phyloP scores from a whole-genome alignment of 768 basidiomycete species.

The Symmetrospora coprosmae region DNA sequence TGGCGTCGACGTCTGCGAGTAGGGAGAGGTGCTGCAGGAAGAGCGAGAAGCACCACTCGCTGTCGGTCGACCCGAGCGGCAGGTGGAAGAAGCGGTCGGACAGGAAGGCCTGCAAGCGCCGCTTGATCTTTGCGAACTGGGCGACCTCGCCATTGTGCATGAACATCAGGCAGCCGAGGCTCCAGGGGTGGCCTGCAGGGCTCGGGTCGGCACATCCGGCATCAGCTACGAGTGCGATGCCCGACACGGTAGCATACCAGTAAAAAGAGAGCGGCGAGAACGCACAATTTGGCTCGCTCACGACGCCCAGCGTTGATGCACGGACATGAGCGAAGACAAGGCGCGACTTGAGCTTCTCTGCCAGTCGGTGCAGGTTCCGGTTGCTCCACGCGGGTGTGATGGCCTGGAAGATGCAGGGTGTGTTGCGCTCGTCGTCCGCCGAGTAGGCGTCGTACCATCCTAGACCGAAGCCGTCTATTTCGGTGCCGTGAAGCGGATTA shows the following conservation, averaged over 20 bases:
- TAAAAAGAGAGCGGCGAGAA: neutral
- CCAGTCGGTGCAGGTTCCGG: conserved; percentile 75
- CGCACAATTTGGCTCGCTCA: conserved; percentile 73
- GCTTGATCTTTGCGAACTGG: conserved; percentile 65
- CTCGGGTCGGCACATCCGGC: no score
- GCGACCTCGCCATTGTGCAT: conserved; percentile 46
- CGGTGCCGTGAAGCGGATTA: no score
- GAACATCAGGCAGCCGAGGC: conserved; percentile 82
- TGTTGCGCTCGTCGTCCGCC: conserved; percentile 48
- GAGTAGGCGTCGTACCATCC: conserved; percentile 88
- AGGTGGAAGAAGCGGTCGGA: conserved; percentile 71
- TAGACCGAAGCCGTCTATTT: conserved; percentile 87
- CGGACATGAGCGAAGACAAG: conserved; percentile 86
- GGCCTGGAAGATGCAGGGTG: conserved; percentile 87
- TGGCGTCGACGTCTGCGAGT: conserved; percentile 45
- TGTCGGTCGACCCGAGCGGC: conserved; percentile 91
- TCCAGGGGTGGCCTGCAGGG: conserved; percentile 59
- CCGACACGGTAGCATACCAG: neutral
- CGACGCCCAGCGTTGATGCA: conserved; percentile 77
- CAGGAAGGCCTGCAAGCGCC: conserved; percentile 58
- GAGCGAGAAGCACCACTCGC: conserved; percentile 85
- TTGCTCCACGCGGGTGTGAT: conserved; percentile 99
- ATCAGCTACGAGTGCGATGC: no score
- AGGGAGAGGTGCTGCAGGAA: conserved; percentile 21
- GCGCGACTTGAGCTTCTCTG: conserved; percentile 92